Conservation (phyloP, 306 rosid genomes). For the Nissolia schottii region DNA sequence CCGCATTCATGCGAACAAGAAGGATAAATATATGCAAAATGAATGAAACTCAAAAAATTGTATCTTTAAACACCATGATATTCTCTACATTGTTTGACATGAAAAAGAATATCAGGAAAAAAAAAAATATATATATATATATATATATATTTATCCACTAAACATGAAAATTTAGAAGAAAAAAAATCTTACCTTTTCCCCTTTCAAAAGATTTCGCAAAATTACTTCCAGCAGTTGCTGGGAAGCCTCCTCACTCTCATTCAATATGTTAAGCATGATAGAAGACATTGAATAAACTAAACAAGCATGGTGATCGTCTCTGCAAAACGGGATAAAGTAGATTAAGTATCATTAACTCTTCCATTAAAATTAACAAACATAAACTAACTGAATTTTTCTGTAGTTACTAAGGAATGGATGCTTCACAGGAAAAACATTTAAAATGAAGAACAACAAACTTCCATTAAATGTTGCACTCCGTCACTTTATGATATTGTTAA, state of each 20-base stretch:
- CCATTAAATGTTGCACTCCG: neutral
- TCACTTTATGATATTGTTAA: conserved; percentile 12
- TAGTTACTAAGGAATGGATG: neutral
- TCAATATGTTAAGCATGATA: conserved; percentile 45
- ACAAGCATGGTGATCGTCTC: conserved; percentile 66
- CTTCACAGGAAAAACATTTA: neutral
- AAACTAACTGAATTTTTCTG: neutral
- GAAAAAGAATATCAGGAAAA: neutral
- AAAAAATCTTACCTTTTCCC: conserved; percentile 46
- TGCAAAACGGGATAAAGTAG: conserved; percentile 20
- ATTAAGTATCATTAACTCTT: conserved; percentile 11
- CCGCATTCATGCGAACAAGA: neutral
- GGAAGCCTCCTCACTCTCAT: conserved; percentile 62
- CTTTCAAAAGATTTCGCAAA: conserved; percentile 66
- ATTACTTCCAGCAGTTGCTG: conserved; percentile 66
- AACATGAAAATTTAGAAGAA: neutral
- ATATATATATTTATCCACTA: no score
- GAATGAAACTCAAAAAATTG: neutral
- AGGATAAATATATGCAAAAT: neutral
- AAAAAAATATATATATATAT: no score
- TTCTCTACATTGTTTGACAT: neutral
- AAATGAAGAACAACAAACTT: neutral
- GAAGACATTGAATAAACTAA: conserved; percentile 59
- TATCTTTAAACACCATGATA: neutral
- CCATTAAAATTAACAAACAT: conserved; percentile 21